Evolutionary conservation across 805 yeast genomes (phyloP), one percentile per base, ranked within the genome.

Genomic region (Clavispora phyllophila): DNA sequence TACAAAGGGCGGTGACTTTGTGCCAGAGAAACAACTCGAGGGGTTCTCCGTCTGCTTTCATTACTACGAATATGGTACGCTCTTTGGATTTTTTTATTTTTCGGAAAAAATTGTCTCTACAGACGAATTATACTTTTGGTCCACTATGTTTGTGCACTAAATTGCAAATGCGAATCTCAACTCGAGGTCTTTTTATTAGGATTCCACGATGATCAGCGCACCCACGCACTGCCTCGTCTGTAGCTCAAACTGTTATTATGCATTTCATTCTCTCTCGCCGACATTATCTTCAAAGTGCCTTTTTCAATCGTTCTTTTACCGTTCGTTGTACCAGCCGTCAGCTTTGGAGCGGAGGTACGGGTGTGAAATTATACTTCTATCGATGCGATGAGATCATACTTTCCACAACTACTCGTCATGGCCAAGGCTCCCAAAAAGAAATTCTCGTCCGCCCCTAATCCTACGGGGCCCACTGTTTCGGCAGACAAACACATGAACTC

Each of bases 401-500:
- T 13, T 24, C n/a, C 13, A 20, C n/a, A 17, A 14, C 29, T n/a
- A 20, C 32, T 10, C 18, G 34, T 5, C 23, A 82, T 79, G 88
- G 82, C 78, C 23, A 81, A 78, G 56, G 84, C 81, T 14, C 76
- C 75, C 8, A 82, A 75, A 58, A 83, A 82, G 69, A 81, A 76
- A 65, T 82, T 80, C 51, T 63, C 70, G 18, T 60, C 69, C 2
- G 66, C 73, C 25, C 58, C 75, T 4, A 55, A 67, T 36, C 73
- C 78, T 14, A 63, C 77, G 1, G 78, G 73, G 29, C 75, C 76
- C 9, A 73, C 78, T n/a, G 87, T 81, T 10, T 76, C 83, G 7
- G 84, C 86, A 10, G 84, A 79, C 41, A 81, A 80, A 49, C 87
- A 81, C 60, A 66, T 82, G 62, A 81, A 81, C 60, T 80, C 87